Conservation (phyloP, 495 filamentous ascomycete species). For the Apiosordaria backusii region DNA sequence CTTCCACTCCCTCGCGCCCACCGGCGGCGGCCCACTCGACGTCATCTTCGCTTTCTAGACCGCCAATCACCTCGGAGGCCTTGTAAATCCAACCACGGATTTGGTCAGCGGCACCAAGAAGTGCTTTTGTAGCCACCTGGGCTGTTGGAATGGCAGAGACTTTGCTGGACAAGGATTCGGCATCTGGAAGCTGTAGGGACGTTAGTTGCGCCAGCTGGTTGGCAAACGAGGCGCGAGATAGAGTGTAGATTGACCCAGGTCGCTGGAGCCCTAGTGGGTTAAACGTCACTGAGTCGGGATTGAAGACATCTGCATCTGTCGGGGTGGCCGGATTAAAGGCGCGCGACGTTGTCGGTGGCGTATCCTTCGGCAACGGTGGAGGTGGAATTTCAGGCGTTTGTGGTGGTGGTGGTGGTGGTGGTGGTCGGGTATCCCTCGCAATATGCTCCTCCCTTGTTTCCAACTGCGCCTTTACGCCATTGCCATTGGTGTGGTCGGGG, state of each 20-base stretch:
- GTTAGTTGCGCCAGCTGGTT: conserved; percentile 87
- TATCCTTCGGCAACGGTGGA: conserved; percentile 48
- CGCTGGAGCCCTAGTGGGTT: conserved; percentile 56
- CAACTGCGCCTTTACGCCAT: conserved; percentile 56
- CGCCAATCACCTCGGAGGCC: conserved; percentile 77
- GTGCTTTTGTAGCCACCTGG: conserved; percentile 67
- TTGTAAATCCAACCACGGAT: conserved; percentile 90
- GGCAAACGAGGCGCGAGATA: conserved; percentile 84
- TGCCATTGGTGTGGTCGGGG: conserved; percentile 57
- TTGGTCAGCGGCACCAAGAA: conserved; percentile 80
- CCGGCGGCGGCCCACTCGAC: conserved; percentile 96
- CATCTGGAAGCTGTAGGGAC: conserved; percentile 77
- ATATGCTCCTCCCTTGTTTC: conserved; percentile 51
- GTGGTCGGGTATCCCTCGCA: conserved; percentile 41
- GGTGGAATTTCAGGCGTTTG: conserved; percentile 34
- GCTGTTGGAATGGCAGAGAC: conserved; percentile 81
- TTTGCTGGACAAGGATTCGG: conserved; percentile 71
- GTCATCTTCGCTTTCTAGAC: conserved; percentile 89
- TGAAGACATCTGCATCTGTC: conserved; percentile 35
- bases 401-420: conserved; percentile 11
- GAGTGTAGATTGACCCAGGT: conserved; percentile 79
- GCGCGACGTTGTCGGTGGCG: conserved; percentile 34
- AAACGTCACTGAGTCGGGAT: conserved; percentile 44
- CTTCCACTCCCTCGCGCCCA: conserved; percentile 81
- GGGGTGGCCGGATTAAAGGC: conserved; percentile 16